Evolutionary conservation across 495 filamentous ascomycete species (phyloP).

Genomic region (Penicillium herquei): DNA sequence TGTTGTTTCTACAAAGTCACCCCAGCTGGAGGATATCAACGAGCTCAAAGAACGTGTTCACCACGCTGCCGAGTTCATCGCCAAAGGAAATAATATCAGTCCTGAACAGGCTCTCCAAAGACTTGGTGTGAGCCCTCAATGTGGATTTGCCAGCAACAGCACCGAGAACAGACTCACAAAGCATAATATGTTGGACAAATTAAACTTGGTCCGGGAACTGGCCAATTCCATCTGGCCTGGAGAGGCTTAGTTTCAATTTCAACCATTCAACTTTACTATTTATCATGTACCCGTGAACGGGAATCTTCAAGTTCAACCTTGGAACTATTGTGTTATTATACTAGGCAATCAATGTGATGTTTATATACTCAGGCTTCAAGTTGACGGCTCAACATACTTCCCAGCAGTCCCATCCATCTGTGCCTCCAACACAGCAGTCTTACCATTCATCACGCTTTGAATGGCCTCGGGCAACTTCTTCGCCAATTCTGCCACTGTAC

Average conservation of each 20-base stretch:
- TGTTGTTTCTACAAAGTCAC: neutral
- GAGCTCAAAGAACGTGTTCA: neutral
- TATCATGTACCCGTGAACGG: too few species aligned
- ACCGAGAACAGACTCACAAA: neutral
- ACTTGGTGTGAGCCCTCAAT: neutral
- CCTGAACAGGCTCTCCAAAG: neutral
- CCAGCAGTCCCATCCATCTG: constrained; percentile 46
- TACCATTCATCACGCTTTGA: constrained; percentile 63
- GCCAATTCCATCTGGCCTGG: neutral
- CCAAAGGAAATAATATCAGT: neutral
- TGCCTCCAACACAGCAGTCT: constrained; percentile 64
- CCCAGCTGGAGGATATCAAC: neutral
- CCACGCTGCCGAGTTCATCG: neutral
- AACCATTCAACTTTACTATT: neutral
- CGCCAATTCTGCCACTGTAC: constrained; percentile 61
- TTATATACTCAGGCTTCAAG: neutral
- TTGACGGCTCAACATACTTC: constrained; percentile 26
- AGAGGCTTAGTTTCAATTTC: neutral
- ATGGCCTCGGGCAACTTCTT: constrained; percentile 63
- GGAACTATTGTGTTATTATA: too few species aligned
- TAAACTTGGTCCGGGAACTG: neutral
- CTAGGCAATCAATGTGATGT: neutral
- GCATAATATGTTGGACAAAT: neutral
- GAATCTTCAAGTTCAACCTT: neutral
- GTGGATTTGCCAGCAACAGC: neutral